Percentiles rank a stretch among this genome's conserved stretches.
Evolutionary conservation across 2,329 filamentous ascomycete genomes (phyloP).

Genomic region (Aspergillus quadricinctus): DNA sequence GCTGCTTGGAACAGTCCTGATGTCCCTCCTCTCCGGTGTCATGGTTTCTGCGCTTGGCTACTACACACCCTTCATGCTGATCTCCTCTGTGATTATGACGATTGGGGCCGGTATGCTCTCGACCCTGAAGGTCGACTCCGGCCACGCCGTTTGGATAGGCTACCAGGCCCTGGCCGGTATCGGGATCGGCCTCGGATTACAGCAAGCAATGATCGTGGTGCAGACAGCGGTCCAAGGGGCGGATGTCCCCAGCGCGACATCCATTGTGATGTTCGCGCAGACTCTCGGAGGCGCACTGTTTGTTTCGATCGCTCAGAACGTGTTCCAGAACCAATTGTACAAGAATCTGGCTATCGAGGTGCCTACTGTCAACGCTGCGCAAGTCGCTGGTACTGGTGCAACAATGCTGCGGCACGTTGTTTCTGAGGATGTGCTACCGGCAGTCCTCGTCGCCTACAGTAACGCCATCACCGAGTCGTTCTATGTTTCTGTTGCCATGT

Average conservation of each 20-base stretch:
- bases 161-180: slow-evolving; percentile 36
- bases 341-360: slow-evolving; percentile 21
- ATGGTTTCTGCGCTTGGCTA: slow-evolving; percentile 32
- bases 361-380: slow-evolving; percentile 22
- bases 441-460: slow-evolving; percentile 35
- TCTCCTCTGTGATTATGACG: slow-evolving; percentile 27
- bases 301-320: slow-evolving; percentile 28
- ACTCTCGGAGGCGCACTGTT: slow-evolving; percentile 37
- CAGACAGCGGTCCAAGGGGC: slow-evolving; percentile 29
- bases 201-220: slow-evolving; percentile 32
- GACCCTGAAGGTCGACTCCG: slow-evolving; percentile 30
- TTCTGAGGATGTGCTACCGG: slow-evolving; percentile 19
- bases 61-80: slow-evolving; percentile 38
- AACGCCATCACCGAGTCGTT: slow-evolving; percentile 34
- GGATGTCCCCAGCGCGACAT: slow-evolving; percentile 34
- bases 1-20: slow-evolving; percentile 28
- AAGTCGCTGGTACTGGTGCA: slow-evolving; percentile 33
- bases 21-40: slow-evolving; percentile 28
- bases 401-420: slow-evolving; percentile 33
- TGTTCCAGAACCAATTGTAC: slow-evolving; percentile 35
- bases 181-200: slow-evolving; percentile 34
- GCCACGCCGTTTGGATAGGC: slow-evolving; percentile 34
- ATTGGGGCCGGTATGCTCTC: slow-evolving; percentile 35
- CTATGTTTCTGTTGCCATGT: slow-evolving; percentile 37
- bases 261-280: slow-evolving; percentile 34